Evolutionary conservation across 805 yeast genomes (phyloP).

Genomic region (Suhomyces vadensis): DNA sequence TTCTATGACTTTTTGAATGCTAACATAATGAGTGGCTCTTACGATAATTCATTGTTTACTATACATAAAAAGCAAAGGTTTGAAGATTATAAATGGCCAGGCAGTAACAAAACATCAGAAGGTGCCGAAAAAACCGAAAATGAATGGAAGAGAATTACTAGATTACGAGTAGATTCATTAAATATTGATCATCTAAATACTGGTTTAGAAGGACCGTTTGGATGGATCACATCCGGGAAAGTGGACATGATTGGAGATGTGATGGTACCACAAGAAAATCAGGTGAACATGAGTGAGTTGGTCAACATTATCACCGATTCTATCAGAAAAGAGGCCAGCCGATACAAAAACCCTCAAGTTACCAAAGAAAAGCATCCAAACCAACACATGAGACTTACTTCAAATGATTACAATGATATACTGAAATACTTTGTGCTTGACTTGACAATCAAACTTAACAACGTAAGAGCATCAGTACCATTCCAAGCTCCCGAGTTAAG

Average conservation of each 20-base stretch:
- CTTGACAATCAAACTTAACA: constrained; percentile 73
- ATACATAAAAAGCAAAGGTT: constrained; percentile 74
- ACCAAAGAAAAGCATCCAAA: constrained; percentile 27
- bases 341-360: constrained; percentile 38
- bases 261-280: constrained; percentile 67
- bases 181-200: constrained; percentile 86
- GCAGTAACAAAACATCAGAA: constrained; percentile 12
- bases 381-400: constrained; percentile 30
- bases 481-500: constrained; percentile 82
- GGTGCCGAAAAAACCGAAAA: constrained; percentile 9
- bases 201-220: constrained; percentile 92
- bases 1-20: constrained; percentile 86
- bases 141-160: constrained; percentile 63
- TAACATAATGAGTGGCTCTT: constrained; percentile 82
- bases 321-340: constrained; percentile 49
- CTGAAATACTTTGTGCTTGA: constrained; percentile 73
- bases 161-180: constrained; percentile 82
- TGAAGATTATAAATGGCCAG: constrained; percentile 39
- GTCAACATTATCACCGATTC: constrained; percentile 48
- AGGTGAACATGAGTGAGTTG: constrained; percentile 48
- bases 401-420: constrained; percentile 33
- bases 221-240: constrained; percentile 92
- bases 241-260: constrained; percentile 95
- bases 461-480: constrained; percentile 88
- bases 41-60: constrained; percentile 91